Conservation (phyloP, 2,329 filamentous ascomycete genomes). For the Cytospora mali region DNA sequence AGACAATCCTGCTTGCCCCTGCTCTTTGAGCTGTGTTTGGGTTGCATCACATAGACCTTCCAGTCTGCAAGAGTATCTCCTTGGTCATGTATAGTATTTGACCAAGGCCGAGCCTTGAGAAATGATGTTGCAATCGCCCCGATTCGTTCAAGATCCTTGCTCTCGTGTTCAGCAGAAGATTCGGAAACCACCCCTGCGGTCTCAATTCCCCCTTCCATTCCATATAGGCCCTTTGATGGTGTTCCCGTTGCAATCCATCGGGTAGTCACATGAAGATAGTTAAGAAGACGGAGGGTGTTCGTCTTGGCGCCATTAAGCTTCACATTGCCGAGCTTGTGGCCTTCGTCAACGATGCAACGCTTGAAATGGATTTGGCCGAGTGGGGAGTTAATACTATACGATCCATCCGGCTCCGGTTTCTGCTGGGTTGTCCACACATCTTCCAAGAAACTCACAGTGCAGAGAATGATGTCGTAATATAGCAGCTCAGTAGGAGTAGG, state of each 20-base stretch:
- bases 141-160: constrained; percentile 66
- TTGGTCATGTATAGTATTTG: constrained; percentile 56
- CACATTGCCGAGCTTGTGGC: constrained; percentile 77
- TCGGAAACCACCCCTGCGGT: constrained; percentile 33
- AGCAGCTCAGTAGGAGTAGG: constrained; percentile 56
- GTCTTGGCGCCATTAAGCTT: constrained; percentile 55
- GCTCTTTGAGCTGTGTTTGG: constrained; percentile 52
- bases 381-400: constrained; percentile 52
- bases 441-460: constrained; percentile 75
- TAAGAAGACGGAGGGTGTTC: constrained; percentile 53
- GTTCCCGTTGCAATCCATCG: constrained; percentile 92
- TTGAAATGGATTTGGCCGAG: constrained; percentile 79
- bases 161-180: constrained; percentile 54
- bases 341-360: constrained; percentile 88
- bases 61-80: constrained; percentile 67
- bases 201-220: constrained; percentile 55
- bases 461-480: constrained; percentile 74
- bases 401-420: constrained; percentile 37
- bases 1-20: constrained; percentile 66
- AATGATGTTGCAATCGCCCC: constrained; percentile 70
- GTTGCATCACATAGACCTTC: constrained; percentile 70
- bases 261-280: constrained; percentile 64
- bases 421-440: constrained; percentile 53
- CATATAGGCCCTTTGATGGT: constrained; percentile 80
- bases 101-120: constrained; percentile 78